A percentile compares a stretch with the other conserved stretches of the same genome.
These are phyloP conservation scores for Botrytis sinoallii DNA, from an alignment of 2,329 filamentous ascomycete genomes.

Conservation along the genomic window DNA sequence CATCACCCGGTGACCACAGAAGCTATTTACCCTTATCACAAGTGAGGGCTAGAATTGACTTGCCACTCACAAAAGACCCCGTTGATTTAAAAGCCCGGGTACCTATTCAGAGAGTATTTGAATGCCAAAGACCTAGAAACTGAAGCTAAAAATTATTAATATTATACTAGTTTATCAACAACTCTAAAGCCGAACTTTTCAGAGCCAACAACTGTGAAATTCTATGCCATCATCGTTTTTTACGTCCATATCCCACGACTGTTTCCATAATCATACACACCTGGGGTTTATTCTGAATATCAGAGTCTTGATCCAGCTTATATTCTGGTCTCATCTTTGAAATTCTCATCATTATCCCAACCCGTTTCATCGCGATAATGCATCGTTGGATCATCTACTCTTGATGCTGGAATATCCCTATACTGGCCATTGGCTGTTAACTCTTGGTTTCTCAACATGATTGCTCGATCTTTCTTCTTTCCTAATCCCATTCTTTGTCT, in stretches of 20 bases:
- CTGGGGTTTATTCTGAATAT: too few species aligned
- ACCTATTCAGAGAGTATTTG: not conserved
- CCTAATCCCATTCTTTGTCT: constrained; percentile 33
- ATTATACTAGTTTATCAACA: not conserved
- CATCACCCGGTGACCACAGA: not conserved
- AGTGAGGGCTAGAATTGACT: not conserved
- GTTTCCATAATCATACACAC: not conserved
- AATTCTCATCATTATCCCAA: constrained; percentile 7
- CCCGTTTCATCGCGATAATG: constrained; percentile 18
- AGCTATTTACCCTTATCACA: not conserved
- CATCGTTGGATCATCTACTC: constrained; percentile 4
- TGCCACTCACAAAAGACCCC: not conserved
- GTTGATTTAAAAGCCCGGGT: not conserved
- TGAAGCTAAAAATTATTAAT: not conserved
- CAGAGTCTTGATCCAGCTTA: not conserved
- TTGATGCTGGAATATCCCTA: constrained; percentile 24
- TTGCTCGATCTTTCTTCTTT: constrained; percentile 26
- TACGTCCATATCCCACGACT: not conserved
- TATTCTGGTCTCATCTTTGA: not conserved
- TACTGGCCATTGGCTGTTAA: constrained; percentile 25
- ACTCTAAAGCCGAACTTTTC: not conserved
- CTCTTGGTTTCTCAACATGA: constrained; percentile 31
- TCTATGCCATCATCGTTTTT: not conserved
- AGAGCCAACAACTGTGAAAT: not conserved
- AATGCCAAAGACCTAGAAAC: not conserved